Conservation (phyloP, 2,329 filamentous ascomycete species). For the Calycina herbarum region DNA sequence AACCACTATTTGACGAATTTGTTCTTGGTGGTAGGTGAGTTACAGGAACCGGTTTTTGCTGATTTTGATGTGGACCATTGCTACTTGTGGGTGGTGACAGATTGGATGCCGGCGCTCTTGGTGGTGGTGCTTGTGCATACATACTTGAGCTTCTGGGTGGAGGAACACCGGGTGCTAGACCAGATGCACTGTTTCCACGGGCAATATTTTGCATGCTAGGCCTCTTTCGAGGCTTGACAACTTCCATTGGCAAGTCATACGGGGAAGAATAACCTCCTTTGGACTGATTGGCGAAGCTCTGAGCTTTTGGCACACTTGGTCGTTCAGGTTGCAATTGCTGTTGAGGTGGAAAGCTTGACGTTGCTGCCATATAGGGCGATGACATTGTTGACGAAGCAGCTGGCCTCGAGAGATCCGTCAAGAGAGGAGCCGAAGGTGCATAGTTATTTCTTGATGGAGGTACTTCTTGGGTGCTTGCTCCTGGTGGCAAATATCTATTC, state of each 20-base stretch:
- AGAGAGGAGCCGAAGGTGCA: slow-evolving; percentile 32
- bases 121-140: slow-evolving; percentile 26
- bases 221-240: slow-evolving; percentile 70
- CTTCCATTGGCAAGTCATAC: slow-evolving; percentile 90
- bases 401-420: slow-evolving; percentile 35
- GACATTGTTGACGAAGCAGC: slow-evolving; percentile 15
- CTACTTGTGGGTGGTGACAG: slow-evolving; percentile 28
- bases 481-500: slow-evolving; percentile 35
- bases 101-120: slow-evolving; percentile 23
- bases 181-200: slow-evolving; percentile 28
- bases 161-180: slow-evolving; percentile 18
- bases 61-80: slow-evolving; percentile 20
- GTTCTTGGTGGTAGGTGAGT: neutral
- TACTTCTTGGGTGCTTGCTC: slow-evolving; percentile 13
- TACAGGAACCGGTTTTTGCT: slow-evolving; percentile 14
- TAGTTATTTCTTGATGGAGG: slow-evolving; percentile 29
- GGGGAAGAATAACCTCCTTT: slow-evolving; percentile 93
- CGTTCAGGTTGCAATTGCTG: slow-evolving; percentile 34
- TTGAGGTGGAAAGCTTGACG: slow-evolving; percentile 24
- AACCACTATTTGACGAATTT: slow-evolving; percentile 44
- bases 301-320: slow-evolving; percentile 57
- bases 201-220: slow-evolving; percentile 50
- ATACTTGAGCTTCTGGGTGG: slow-evolving; percentile 36
- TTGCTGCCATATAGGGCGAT: slow-evolving; percentile 28
- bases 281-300: slow-evolving; percentile 87